Evolutionary conservation across 306 rosid species (phyloP), one percentile per base, ranked within the genome.

Genomic region (Boehmeria nivea): DNA sequence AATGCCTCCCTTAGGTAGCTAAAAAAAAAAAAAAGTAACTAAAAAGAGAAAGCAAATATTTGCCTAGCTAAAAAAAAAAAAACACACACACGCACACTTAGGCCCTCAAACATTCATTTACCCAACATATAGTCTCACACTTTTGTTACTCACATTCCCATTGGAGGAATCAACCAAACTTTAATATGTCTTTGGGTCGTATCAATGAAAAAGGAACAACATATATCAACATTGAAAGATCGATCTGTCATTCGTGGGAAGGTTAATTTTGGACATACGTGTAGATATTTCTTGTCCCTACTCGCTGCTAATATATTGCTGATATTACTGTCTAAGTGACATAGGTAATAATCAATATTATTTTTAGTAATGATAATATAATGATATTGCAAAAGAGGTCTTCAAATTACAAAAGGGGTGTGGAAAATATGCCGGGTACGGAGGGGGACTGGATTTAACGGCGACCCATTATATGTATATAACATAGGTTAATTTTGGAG

Each of bases 391-490:
- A 15, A 24, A 28, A 57, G 47, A 39, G 50, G 54, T 42, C 53
- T 23, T 23, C 51, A 12, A 52, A 40, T 40, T 12, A 4, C 15
- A 40, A 57, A 57, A 59, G 57, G 57, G 70, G 16, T 34, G 57
- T 40, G 55, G 75, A 70, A 23, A 59, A 56, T 76, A 54, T 54
- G 83, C 55, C 61, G 71, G 66, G 81, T 67, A 73, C 68, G 73
- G 76, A 75, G 72, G 81, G 88, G 77, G 60, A 71, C 85, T 79
- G 8, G 76, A 83, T 83, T 82, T 70, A 78, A 83, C 75, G 49
- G 55, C 62, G 53, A 55, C 49, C 66, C 70, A 72, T 43, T 67
- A 44, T 31, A 31, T 31, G n/a, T 33, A 57, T 25, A 49, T 39
- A n/a, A n/a, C n/a, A n/a, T n/a, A n/a, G n/a, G n/a, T n/a, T n/a